A percentile compares a stretch with the other conserved stretches of the same genome.
Evolutionary conservation across 2,329 filamentous ascomycete species (phyloP).

Genomic region (Penicillium sp.): DNA sequence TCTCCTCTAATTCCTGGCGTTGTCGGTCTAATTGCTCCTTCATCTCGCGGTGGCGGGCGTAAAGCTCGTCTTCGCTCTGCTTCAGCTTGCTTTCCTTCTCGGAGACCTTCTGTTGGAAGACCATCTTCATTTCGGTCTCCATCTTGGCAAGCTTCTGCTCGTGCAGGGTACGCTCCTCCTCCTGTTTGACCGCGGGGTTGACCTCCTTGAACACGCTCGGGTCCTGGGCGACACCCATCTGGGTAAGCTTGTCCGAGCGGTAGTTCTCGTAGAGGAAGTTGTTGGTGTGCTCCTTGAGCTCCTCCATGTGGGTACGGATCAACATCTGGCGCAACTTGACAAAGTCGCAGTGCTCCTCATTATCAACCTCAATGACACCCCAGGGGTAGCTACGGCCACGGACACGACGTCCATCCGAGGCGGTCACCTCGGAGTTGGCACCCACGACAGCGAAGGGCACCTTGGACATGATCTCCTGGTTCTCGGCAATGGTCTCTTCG

Average conservation of each 20-base stretch:
- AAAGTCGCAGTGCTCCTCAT: conserved; percentile 99
- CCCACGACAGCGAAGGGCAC: conserved; percentile 97
- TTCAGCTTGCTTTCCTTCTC: conserved; percentile 99
- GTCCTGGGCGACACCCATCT: conserved; percentile 97
- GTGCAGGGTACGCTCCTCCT: conserved; percentile 95
- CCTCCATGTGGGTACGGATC: conserved; percentile 99
- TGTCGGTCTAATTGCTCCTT: conserved; percentile 98
- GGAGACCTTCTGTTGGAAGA: conserved; percentile 99
- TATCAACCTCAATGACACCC: conserved; percentile 98
- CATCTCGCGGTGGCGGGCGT: conserved; percentile 98
- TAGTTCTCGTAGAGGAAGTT: conserved; percentile 99
- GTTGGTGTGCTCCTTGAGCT: conserved; percentile 99
- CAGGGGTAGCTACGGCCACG: conserved; percentile 95
- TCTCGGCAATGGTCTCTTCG: conserved; percentile 98
- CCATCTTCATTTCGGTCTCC: conserved; percentile 99
- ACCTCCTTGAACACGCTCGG: conserved; percentile 99
- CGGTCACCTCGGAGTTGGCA: conserved; percentile 89
- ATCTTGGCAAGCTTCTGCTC: conserved; percentile 99
- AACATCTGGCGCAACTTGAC: conserved; percentile 99
- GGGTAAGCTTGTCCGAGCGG: conserved; percentile 97
- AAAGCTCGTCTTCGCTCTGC: conserved; percentile 98
- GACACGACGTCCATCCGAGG: conserved; percentile 87
- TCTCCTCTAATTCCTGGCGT: conserved; percentile 91
- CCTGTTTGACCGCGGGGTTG: conserved; percentile 99
- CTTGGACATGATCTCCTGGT: conserved; percentile 99